Evolutionary conservation across 2,329 filamentous ascomycete species (phyloP).

Genomic region (Pseudocercospora cruenta): DNA sequence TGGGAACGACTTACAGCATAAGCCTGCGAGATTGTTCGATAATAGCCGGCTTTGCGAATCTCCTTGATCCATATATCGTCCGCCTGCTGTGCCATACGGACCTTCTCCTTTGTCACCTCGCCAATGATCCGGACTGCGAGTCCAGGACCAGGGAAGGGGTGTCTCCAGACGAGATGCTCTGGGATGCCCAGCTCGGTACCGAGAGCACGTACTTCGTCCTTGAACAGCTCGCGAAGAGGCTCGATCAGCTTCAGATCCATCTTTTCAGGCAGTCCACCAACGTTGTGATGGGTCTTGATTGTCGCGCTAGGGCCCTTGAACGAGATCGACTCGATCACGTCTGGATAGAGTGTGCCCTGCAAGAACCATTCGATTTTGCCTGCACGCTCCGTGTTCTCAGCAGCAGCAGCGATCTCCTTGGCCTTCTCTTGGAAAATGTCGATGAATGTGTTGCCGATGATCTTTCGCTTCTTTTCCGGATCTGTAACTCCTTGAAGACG

Average conservation of each 20-base stretch:
- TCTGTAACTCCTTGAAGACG: slow-evolving; percentile 73
- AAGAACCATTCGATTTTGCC: slow-evolving; percentile 84
- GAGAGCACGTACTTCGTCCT: slow-evolving; percentile 75
- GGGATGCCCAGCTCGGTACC: slow-evolving; percentile 72
- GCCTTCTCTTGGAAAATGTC: slow-evolving; percentile 83
- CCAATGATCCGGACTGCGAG: slow-evolving; percentile 81
- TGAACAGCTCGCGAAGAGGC: slow-evolving; percentile 78
- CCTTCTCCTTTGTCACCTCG: slow-evolving; percentile 77
- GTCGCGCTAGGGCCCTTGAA: slow-evolving; percentile 73
- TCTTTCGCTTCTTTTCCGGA: slow-evolving; percentile 87
- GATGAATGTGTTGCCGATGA: slow-evolving; percentile 82
- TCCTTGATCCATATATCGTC: slow-evolving; percentile 78
- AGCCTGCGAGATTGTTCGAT: slow-evolving; percentile 71
- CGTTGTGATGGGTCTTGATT: slow-evolving; percentile 76
- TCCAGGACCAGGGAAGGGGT: slow-evolving; percentile 76
- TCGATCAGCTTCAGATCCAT: slow-evolving; percentile 74
- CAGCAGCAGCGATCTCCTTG: slow-evolving; percentile 71
- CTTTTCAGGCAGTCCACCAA: slow-evolving; percentile 67
- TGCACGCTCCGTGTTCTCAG: slow-evolving; percentile 66
- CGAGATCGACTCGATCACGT: slow-evolving; percentile 71
- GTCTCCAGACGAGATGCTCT: slow-evolving; percentile 75
- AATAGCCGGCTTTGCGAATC: slow-evolving; percentile 73
- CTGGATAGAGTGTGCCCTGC: slow-evolving; percentile 82
- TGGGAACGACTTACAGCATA: slow-evolving; percentile 58
- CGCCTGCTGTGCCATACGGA: slow-evolving; percentile 77